Conservation (phyloP, 768 basidiomycete species). For the Mycena venus region DNA sequence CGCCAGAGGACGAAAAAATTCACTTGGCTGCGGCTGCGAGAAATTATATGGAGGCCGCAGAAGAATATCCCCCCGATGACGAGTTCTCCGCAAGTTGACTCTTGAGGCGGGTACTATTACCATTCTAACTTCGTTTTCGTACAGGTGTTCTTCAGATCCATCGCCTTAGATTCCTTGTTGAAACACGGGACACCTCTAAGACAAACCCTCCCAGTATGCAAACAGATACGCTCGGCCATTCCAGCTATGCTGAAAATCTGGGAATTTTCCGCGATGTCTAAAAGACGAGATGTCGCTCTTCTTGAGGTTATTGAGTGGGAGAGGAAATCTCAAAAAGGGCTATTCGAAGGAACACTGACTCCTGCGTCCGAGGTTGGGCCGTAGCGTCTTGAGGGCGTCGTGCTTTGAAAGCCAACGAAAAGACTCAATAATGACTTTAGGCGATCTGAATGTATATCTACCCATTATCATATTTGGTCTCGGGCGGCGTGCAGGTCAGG, state of each 20-base stretch:
- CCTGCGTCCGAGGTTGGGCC: background rate
- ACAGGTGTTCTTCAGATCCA: slow-evolving; percentile 5
- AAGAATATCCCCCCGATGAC: slow-evolving; percentile 3
- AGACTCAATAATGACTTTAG: too few relatives aligned
- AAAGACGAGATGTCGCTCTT: slow-evolving; percentile 20
- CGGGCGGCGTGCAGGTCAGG: too few relatives aligned
- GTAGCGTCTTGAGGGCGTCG: too few relatives aligned
- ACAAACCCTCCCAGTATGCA: slow-evolving; percentile 40
- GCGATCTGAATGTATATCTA: too few relatives aligned
- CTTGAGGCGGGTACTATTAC: background rate
- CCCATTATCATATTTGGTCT: too few relatives aligned
- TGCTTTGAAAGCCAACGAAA: too few relatives aligned
- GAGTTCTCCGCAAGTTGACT: background rate
- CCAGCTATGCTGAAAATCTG: slow-evolving; percentile 42
- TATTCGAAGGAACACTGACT: background rate
- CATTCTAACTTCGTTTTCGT: background rate
- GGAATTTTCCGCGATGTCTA: slow-evolving; percentile 31
- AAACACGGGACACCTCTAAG: slow-evolving; percentile 36
- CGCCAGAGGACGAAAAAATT: slow-evolving; percentile 11
- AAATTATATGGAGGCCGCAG: slow-evolving; percentile 6
- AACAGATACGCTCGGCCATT: slow-evolving; percentile 33
- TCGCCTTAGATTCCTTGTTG: slow-evolving; percentile 17
- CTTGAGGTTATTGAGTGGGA: slow-evolving; percentile 18
- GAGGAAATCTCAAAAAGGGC: background rate
- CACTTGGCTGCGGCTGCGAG: slow-evolving; percentile 27